These are phyloP conservation scores for Logfia minima DNA, from an alignment of 129 eudicot genomes.

Conservation along the genomic window DNA sequence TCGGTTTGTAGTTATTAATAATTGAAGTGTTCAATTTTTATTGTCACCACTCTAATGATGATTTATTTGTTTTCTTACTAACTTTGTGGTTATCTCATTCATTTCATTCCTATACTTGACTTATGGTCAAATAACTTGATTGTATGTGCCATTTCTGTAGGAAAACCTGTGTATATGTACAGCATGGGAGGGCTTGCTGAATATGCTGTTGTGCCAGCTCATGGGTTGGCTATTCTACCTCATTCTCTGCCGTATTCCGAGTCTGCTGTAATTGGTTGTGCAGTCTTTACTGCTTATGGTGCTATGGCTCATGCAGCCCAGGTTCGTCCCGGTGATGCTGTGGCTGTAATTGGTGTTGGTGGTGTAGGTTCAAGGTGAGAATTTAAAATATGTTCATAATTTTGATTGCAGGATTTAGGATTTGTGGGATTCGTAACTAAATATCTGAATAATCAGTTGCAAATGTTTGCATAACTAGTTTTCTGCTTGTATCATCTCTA, in stretches of 20 bases:
- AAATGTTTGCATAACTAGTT: no score
- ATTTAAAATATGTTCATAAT: neutral
- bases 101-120: constrained; percentile 13
- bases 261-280: constrained; percentile 94
- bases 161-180: constrained; percentile 96
- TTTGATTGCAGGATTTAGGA: neutral
- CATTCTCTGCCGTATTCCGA: constrained; percentile 84
- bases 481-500: neutral
- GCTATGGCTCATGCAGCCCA: constrained; percentile 99
- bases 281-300: constrained; percentile 98
- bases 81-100: neutral
- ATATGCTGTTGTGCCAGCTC: constrained; percentile 81
- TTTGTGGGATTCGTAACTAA: neutral
- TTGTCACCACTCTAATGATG: neutral
- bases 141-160: constrained; percentile 40
- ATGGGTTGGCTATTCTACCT: constrained; percentile 68
- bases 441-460: neutral
- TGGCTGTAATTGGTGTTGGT: constrained; percentile 96
- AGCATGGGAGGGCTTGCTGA: constrained; percentile 99
- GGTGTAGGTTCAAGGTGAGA: constrained; percentile 97
- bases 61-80: neutral
- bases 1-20: neutral
- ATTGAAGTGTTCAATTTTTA: neutral
- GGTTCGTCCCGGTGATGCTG: constrained; percentile 92
- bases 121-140: neutral